Percentiles rank a stretch among this genome's conserved stretches.
phyloP scores from a whole-genome alignment of 805 yeast genomes.

The Spencermartinsiella europaea region DNA sequence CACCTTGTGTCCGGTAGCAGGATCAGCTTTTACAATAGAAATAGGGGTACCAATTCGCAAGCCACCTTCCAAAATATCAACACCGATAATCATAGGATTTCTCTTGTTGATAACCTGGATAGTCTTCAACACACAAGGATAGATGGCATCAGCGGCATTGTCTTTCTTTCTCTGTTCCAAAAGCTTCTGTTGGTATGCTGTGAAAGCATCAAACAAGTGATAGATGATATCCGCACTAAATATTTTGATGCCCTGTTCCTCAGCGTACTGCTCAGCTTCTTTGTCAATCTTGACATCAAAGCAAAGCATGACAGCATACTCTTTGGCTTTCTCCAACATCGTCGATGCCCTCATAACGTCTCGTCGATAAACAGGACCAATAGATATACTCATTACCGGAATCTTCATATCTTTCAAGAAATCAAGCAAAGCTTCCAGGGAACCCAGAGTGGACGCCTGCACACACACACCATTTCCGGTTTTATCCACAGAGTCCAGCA shows the following conservation, averaged over 20 bases:
- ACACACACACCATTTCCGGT: conserved; percentile 97
- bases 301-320: conserved; percentile 95
- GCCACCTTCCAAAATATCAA: conserved; percentile 89
- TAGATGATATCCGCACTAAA: conserved; percentile 96
- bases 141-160: conserved; percentile 80
- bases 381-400: conserved; percentile 97
- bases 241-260: conserved; percentile 83
- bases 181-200: conserved; percentile 83
- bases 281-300: conserved; percentile 96
- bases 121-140: conserved; percentile 93
- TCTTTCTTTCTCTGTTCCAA: conserved; percentile 88
- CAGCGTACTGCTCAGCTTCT: conserved; percentile 98
- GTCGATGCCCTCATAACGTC: conserved; percentile 97
- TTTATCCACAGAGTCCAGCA: conserved; percentile 90
- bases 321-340: conserved; percentile 95
- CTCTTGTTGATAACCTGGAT: conserved; percentile 96
- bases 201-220: conserved; percentile 91
- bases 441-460: conserved; percentile 97
- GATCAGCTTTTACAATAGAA: conserved; percentile 86
- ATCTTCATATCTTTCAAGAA: conserved; percentile 98
- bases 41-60: conserved; percentile 92
- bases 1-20: conserved; percentile 69
- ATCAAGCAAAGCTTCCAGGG: conserved; percentile 92
- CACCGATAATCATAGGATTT: conserved; percentile 99
- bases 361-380: conserved; percentile 97